Conservation (phyloP, 768 basidiomycete genomes). For the Holtermanniella nyarrowii region DNA sequence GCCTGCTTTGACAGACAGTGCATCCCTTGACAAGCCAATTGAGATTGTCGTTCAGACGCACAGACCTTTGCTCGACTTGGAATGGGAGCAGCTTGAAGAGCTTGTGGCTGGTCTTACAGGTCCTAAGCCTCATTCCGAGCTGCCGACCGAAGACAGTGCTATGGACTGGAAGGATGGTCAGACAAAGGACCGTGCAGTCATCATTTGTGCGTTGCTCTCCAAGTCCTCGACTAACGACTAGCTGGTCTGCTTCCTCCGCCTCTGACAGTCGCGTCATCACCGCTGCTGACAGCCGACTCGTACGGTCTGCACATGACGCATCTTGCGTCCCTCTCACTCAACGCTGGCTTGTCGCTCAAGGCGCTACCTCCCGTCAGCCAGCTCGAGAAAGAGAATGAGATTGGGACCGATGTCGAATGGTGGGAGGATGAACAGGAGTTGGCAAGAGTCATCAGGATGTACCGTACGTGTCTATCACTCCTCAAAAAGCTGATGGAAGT, state of each 20-base stretch:
- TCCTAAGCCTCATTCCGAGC: slow-evolving; percentile 3
- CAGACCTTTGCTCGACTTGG: slow-evolving; percentile 12
- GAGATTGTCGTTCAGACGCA: slow-evolving; percentile 27
- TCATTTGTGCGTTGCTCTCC: slow-evolving; percentile 23
- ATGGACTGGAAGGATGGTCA: slow-evolving; percentile 3
- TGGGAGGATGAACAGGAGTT: slow-evolving; percentile 29
- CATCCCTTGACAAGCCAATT: slow-evolving; percentile 4
- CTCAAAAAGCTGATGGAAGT: slow-evolving; percentile 14
- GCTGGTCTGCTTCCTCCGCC: slow-evolving; percentile 35
- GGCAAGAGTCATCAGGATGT: slow-evolving; percentile 29
- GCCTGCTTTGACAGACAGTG: slow-evolving; percentile 22
- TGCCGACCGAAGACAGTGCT: neutral
- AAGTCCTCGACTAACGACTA: slow-evolving; percentile 1
- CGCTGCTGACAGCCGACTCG: slow-evolving; percentile 11
- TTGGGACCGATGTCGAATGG: slow-evolving; percentile 11
- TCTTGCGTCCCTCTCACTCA: slow-evolving; percentile 26
- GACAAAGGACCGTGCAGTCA: slow-evolving; percentile 14
- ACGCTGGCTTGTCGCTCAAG: slow-evolving; percentile 28
- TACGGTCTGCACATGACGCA: slow-evolving; percentile 26
- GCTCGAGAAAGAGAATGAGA: neutral
- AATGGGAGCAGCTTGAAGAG: slow-evolving; percentile 32
- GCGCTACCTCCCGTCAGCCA: slow-evolving; percentile 23
- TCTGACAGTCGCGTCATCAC: slow-evolving; percentile 16
- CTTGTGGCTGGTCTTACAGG: slow-evolving; percentile 21
- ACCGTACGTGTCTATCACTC: slow-evolving; percentile 20